Evolutionary conservation across 768 basidiomycete species (phyloP).

Genomic region (Asterophora parasitica): DNA sequence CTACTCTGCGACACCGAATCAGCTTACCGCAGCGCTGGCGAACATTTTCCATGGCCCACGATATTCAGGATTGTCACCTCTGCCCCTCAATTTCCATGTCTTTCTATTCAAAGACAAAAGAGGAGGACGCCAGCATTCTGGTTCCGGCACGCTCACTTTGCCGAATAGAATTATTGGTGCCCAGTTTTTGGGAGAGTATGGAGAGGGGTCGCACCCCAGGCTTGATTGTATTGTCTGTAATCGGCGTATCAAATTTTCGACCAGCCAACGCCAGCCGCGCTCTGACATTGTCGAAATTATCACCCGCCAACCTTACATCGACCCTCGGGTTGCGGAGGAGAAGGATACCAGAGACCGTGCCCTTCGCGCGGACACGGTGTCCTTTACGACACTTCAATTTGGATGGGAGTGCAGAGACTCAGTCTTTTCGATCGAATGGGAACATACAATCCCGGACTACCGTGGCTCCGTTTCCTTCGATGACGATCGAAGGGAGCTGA

Average conservation of each 20-base stretch:
- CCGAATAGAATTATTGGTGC: conserved; percentile 35
- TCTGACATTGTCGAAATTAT: conserved; percentile 36
- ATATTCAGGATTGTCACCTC: conserved; percentile 26
- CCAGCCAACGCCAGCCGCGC: conserved; percentile 24
- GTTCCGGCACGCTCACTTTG: conserved; percentile 44
- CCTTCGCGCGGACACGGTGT: conserved; percentile 25
- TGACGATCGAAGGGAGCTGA: conserved; percentile 43
- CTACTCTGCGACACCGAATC: conserved; percentile 22
- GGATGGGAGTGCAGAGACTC: conserved; percentile 60
- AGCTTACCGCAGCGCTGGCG: conserved; percentile 36
- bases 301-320: conserved; percentile 32
- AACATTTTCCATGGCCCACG: conserved; percentile 38
- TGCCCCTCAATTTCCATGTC: conserved; percentile 51
- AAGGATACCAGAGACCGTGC: conserved; percentile 27
- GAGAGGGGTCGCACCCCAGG: conserved; percentile 13
- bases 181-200: conserved; percentile 40
- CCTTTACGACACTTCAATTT: conserved; percentile 44
- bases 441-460: conserved; percentile 23
- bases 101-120: conserved; percentile 38
- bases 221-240: conserved; percentile 25
- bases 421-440: conserved; percentile 56
- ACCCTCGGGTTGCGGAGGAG: conserved; percentile 33
- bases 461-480: conserved; percentile 33
- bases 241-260: conserved; percentile 28
- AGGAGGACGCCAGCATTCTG: conserved; percentile 28